A percentile compares a stretch with the other conserved stretches of the same genome.
Evolutionary conservation across 129 eudicot genomes (phyloP).

Genomic region (Chrysanthemum makinoi): DNA sequence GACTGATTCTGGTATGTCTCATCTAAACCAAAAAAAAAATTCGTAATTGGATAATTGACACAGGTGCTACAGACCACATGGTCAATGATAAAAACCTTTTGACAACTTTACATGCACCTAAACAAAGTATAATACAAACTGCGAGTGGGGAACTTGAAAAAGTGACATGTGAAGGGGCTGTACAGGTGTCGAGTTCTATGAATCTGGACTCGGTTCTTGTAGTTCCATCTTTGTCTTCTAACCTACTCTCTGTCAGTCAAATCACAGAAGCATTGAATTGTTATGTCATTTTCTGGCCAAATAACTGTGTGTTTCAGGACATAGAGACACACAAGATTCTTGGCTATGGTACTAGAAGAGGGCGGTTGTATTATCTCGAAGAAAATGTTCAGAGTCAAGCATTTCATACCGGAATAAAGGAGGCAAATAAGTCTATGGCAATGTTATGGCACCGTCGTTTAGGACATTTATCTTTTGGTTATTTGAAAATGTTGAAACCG

Average conservation of each 20-base stretch:
- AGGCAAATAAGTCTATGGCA: not conserved
- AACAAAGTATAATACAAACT: not conserved
- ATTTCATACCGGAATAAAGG: not conserved
- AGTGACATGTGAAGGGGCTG: not conserved
- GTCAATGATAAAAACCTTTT: not conserved
- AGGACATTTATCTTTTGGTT: not conserved
- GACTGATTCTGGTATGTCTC: not conserved
- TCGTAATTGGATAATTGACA: no score
- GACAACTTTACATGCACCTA: not conserved
- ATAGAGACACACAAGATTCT: no score
- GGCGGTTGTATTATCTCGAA: no score
- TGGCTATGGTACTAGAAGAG: no score
- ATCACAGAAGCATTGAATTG: no score
- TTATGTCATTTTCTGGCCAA: no score
- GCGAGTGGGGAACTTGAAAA: not conserved
- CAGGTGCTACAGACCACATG: conserved; percentile 20
- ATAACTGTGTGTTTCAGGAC: no score
- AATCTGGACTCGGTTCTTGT: not conserved
- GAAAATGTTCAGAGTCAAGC: no score
- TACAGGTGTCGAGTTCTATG: not conserved
- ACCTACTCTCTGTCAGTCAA: no score
- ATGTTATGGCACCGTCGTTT: not conserved
- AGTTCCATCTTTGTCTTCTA: not conserved
- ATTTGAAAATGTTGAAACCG: not conserved
- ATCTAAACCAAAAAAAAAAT: not conserved